phyloP scores from a whole-genome alignment of 2,329 filamentous ascomycete species.

The Niveomyces coronatus region DNA sequence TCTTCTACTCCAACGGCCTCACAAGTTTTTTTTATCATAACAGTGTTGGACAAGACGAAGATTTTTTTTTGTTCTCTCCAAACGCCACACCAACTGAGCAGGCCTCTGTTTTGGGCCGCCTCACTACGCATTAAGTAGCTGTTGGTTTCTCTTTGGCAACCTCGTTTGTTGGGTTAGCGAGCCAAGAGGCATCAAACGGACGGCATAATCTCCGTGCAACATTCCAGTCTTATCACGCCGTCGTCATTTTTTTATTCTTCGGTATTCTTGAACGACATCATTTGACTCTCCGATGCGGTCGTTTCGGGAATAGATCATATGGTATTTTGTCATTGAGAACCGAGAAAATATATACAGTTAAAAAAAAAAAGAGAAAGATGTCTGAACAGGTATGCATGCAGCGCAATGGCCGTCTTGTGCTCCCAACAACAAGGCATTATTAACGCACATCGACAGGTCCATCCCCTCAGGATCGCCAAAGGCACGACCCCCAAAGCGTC shows the following conservation, averaged over 20 bases:
- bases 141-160: conserved; percentile 1
- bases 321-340: too few relatives aligned
- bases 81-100: too few relatives aligned
- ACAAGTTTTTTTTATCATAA: background rate
- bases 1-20: conserved; percentile 6
- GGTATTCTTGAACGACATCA: background rate
- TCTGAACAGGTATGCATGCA: conserved; percentile 26
- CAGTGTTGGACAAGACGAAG: background rate
- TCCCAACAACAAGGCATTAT: background rate
- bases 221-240: conserved; percentile 21
- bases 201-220: conserved; percentile 17
- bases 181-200: background rate
- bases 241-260: conserved; percentile 11
- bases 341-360: too few relatives aligned
- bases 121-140: background rate
- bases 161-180: too few relatives aligned
- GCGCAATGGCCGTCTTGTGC: background rate
- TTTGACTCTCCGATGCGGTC: conserved; percentile 25
- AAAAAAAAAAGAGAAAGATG: too few relatives aligned
- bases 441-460: conserved; percentile 41
- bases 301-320: conserved; percentile 14
- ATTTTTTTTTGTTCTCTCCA: background rate
- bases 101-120: conserved; percentile 9
- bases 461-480: conserved; percentile 73
- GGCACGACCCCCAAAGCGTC: conserved; percentile 43